A percentile compares a stretch with the other conserved stretches of the same genome.
phyloP scores from a whole-genome alignment of 768 basidiomycete genomes.

The Chalciporus pseudorubinellus region DNA sequence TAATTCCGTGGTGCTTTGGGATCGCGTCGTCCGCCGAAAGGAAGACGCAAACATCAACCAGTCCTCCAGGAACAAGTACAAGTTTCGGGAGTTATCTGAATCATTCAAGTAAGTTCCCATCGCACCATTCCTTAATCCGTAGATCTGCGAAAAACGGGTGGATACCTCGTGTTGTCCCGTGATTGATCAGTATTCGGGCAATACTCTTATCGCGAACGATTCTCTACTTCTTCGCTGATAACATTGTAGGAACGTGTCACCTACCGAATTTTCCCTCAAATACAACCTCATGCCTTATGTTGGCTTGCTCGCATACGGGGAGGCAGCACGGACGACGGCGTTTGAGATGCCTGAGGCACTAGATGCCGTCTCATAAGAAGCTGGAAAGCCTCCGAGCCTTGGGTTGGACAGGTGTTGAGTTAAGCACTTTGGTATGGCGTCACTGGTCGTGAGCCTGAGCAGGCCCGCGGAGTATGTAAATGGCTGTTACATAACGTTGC shows the following conservation, averaged over 20 bases:
- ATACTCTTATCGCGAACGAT: slow-evolving; percentile 11
- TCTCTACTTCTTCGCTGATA: slow-evolving; percentile 15
- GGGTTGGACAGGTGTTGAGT: background rate
- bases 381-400: background rate
- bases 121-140: background rate
- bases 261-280: slow-evolving; percentile 71
- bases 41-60: slow-evolving; percentile 62
- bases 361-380: slow-evolving; percentile 29
- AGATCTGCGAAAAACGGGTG: slow-evolving; percentile 3
- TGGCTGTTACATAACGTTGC: slow-evolving; percentile 19
- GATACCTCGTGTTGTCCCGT: slow-evolving; percentile 20
- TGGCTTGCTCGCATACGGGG: slow-evolving; percentile 74
- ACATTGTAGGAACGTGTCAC: slow-evolving; percentile 52
- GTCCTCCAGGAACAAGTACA: slow-evolving; percentile 73
- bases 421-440: slow-evolving; percentile 12
- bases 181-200: slow-evolving; percentile 6
- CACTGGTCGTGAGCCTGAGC: background rate
- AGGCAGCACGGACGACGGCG: slow-evolving; percentile 51
- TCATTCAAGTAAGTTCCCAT: slow-evolving; percentile 66
- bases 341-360: slow-evolving; percentile 35
- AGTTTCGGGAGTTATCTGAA: slow-evolving; percentile 69
- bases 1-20: slow-evolving; percentile 88
- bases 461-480: slow-evolving; percentile 17
- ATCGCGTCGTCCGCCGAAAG: slow-evolving; percentile 82
- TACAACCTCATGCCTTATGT: slow-evolving; percentile 93